Evolutionary conservation across 2,329 filamentous ascomycete species (phyloP).

Genomic region (Neofusicoccum laricinum): DNA sequence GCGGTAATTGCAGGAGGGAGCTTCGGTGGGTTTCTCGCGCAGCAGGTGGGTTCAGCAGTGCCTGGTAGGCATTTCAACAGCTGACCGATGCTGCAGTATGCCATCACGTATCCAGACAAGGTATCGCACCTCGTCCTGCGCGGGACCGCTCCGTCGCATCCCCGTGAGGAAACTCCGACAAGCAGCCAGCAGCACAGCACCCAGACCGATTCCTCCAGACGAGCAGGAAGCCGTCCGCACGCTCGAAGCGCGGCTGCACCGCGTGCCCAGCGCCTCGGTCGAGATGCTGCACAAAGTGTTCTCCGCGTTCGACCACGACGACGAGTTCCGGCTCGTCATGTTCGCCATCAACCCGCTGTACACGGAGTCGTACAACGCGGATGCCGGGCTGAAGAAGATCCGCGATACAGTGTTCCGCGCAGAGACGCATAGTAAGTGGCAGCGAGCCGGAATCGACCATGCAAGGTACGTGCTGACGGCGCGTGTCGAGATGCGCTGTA

Average conservation of each 20-base stretch:
- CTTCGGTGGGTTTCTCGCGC: slow-evolving; percentile 41
- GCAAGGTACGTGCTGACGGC: too few relatives aligned
- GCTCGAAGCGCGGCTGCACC: slow-evolving; percentile 31
- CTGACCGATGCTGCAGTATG: slow-evolving; percentile 26
- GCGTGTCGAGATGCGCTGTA: slow-evolving; percentile 33
- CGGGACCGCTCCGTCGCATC: slow-evolving; percentile 38
- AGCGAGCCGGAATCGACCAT: too few relatives aligned
- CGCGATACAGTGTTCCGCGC: slow-evolving; percentile 34
- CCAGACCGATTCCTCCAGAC: too few relatives aligned
- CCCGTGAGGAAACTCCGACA: too few relatives aligned
- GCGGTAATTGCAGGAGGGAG: slow-evolving; percentile 39
- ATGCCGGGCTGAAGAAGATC: slow-evolving; percentile 30
- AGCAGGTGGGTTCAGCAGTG: slow-evolving; percentile 19
- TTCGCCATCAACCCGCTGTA: slow-evolving; percentile 40
- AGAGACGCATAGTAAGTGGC: slow-evolving; percentile 35
- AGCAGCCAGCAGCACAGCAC: too few relatives aligned
- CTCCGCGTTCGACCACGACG: slow-evolving; percentile 35
- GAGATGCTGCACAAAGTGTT: slow-evolving; percentile 43
- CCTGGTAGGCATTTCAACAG: background rate
- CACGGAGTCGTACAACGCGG: slow-evolving; percentile 34
- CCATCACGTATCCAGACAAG: slow-evolving; percentile 34
- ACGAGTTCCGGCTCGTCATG: slow-evolving; percentile 39
- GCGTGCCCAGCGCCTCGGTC: slow-evolving; percentile 36
- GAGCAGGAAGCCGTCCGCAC: slow-evolving; percentile 34
- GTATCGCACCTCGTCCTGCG: slow-evolving; percentile 36